Conservation (phyloP, 2,329 filamentous ascomycete genomes). For the Calonectria ilicicola region DNA sequence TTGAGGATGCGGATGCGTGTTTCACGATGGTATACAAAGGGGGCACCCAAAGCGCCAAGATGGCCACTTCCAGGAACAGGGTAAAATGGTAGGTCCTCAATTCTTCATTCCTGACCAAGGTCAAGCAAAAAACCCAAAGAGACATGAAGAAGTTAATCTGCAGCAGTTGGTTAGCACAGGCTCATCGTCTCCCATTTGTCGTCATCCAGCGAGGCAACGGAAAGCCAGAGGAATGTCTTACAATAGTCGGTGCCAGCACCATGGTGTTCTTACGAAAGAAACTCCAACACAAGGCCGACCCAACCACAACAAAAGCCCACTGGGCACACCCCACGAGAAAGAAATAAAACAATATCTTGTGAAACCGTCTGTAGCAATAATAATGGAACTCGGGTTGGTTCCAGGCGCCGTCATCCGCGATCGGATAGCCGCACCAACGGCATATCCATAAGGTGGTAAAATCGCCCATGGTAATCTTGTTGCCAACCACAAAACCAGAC, state of each 20-base stretch:
- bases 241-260: conserved; percentile 50
- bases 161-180: neutral
- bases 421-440: conserved; percentile 58
- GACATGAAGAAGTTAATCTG: conserved; percentile 53
- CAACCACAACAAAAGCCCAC: conserved; percentile 49
- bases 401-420: conserved; percentile 45
- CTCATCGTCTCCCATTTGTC: neutral
- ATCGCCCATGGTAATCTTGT: conserved; percentile 52
- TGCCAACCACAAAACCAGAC: conserved; percentile 52
- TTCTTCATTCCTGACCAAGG: conserved; percentile 48
- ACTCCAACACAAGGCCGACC: conserved; percentile 52
- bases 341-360: conserved; percentile 50
- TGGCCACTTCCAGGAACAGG: conserved; percentile 48
- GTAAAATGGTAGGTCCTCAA: conserved; percentile 55
- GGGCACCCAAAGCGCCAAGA: conserved; percentile 41
- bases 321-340: conserved; percentile 54
- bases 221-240: conserved; percentile 40
- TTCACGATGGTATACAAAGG: conserved; percentile 41
- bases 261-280: conserved; percentile 47
- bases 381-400: conserved; percentile 55
- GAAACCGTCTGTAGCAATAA: conserved; percentile 53
- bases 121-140: conserved; percentile 49
- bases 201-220: neutral
- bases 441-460: conserved; percentile 52
- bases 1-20: conserved; percentile 19